Conservation (phyloP, 148 eudicot species). For the Diospyros kaki region DNA sequence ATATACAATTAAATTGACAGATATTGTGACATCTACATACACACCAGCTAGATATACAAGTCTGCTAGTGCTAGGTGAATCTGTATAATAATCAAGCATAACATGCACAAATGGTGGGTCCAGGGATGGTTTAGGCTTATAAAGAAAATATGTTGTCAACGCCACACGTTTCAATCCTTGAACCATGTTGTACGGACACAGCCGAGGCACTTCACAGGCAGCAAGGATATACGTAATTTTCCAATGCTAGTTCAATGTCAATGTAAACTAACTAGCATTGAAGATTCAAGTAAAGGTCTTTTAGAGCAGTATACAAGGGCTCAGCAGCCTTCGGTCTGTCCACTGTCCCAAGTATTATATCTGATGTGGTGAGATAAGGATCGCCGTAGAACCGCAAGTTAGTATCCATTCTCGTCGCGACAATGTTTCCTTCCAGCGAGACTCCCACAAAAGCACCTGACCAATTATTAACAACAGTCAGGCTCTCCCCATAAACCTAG, state of each 20-base stretch:
- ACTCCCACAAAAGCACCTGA: slow-evolving; percentile 98
- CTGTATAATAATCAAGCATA: background rate
- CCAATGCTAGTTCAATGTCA: background rate
- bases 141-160: background rate
- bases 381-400: slow-evolving; percentile 90
- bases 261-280: slow-evolving; percentile 15
- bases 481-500: background rate
- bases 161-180: slow-evolving; percentile 2
- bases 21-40: background rate
- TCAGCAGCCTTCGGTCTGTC: slow-evolving; percentile 95
- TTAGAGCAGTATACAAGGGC: slow-evolving; percentile 77
- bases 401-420: slow-evolving; percentile 83
- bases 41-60: background rate
- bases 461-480: slow-evolving; percentile 11
- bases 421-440: slow-evolving; percentile 83
- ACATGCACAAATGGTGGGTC: background rate
- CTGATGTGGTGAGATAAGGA: slow-evolving; percentile 86
- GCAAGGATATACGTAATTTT: too few species aligned
- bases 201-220: too few species aligned
- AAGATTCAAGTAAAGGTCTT: slow-evolving; percentile 63
- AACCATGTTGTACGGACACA: background rate
- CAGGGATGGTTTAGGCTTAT: background rate
- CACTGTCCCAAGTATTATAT: slow-evolving; percentile 82
- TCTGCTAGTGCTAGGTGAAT: too few species aligned
- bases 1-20: background rate